Conservation (phyloP, 345 rosid species). For the Gynandropsis gynandra region DNA sequence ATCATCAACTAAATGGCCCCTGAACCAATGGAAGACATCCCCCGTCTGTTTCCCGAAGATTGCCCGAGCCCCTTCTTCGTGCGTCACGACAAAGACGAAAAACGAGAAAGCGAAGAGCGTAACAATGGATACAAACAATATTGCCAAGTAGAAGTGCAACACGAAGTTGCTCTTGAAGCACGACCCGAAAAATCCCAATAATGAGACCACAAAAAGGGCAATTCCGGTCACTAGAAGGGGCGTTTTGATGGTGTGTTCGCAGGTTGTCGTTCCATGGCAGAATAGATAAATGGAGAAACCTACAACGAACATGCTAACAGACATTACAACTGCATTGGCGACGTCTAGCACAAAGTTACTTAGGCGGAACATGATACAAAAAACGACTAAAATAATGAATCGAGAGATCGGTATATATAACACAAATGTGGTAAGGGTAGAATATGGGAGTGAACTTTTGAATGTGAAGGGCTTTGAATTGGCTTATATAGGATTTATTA, state of each 20-base stretch:
- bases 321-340: conserved; percentile 28
- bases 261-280: conserved; percentile 23
- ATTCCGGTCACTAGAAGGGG: conserved; percentile 27
- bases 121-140: conserved; percentile 21
- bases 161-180: conserved; percentile 24
- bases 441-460: too few relatives aligned
- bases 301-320: conserved; percentile 24
- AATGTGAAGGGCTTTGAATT: too few relatives aligned
- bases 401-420: too few relatives aligned
- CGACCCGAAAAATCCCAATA: conserved; percentile 27
- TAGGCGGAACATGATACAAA: conserved; percentile 29
- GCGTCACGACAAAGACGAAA: conserved; percentile 31
- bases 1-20: conserved; percentile 24
- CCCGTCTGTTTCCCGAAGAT: conserved; percentile 25
- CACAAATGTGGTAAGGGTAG: too few relatives aligned
- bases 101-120: conserved; percentile 22
- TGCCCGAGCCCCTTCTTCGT: conserved; percentile 28
- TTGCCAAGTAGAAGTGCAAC: conserved; percentile 23
- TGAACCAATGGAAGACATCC: conserved; percentile 29
- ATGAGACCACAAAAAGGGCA: conserved; percentile 23
- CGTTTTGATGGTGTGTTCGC: conserved; percentile 21
- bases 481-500: too few relatives aligned
- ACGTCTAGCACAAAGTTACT: conserved; percentile 31
- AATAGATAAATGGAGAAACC: conserved; percentile 30
- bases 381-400: too few relatives aligned